Conservation (phyloP, 441 rosid species). For the Eruca vesicaria region DNA sequence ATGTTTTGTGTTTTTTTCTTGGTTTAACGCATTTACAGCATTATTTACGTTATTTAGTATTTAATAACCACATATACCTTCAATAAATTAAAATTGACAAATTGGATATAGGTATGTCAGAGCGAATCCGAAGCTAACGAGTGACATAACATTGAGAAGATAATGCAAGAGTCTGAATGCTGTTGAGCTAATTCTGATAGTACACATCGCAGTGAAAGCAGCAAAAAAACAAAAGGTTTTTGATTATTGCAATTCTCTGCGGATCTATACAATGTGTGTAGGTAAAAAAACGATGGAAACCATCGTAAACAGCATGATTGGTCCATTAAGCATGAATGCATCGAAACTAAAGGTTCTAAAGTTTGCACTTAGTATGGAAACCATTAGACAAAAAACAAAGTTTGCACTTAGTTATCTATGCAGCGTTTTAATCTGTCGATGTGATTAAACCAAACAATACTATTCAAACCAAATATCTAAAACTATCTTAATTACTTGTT, state of each 20-base stretch:
- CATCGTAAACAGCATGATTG: neutral
- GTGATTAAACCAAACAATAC: neutral
- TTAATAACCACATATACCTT: conserved; percentile 10
- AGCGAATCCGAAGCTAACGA: neutral
- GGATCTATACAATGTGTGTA: neutral
- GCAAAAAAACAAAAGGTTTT: neutral
- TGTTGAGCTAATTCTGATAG: neutral
- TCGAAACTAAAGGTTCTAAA: neutral
- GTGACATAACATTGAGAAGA: conserved; percentile 16
- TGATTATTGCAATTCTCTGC: neutral
- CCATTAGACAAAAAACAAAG: too few relatives aligned
- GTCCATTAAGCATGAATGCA: neutral
- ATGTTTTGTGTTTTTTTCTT: neutral
- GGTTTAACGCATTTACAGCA: conserved; percentile 12
- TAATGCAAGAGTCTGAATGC: conserved; percentile 6
- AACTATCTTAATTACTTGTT: neutral
- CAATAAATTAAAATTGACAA: conserved; percentile 7
- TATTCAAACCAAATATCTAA: neutral
- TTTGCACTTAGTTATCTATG: neutral
- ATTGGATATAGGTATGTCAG: conserved; percentile 28
- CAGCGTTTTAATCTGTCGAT: neutral
- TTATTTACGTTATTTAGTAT: conserved; percentile 7
- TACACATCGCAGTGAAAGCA: conserved; percentile 1
- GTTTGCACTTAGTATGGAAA: neutral
- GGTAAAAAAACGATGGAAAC: neutral